Percentiles rank a stretch among this genome's conserved stretches.
Evolutionary conservation across 345 rosid genomes (phyloP).

Genomic region (Carallia pectinifolia): DNA sequence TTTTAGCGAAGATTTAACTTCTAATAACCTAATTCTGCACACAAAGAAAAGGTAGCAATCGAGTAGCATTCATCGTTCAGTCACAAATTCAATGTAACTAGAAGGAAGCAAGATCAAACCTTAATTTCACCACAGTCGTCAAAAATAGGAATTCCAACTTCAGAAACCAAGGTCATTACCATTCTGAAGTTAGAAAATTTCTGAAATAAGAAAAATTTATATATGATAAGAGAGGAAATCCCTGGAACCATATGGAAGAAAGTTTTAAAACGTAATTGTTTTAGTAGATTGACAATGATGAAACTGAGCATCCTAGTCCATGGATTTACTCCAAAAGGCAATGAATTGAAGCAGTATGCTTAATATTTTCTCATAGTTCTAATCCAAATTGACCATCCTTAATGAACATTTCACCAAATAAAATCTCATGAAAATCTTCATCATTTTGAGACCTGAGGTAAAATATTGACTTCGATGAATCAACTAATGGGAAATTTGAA

Average conservation of each 20-base stretch:
- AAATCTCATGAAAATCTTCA: too few species aligned
- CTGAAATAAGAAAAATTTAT: slow-evolving; percentile 36
- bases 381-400: too few species aligned
- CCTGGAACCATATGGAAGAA: background rate
- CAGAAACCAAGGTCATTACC: slow-evolving; percentile 55
- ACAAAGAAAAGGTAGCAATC: slow-evolving; percentile 1
- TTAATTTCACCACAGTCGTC: slow-evolving; percentile 47
- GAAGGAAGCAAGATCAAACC: slow-evolving; percentile 44
- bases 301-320: background rate
- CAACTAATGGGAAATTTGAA: too few species aligned
- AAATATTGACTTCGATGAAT: too few species aligned
- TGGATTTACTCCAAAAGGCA: too few species aligned
- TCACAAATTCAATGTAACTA: slow-evolving; percentile 3
- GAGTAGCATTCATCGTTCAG: slow-evolving; percentile 1
- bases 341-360: too few species aligned
- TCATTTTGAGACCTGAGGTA: too few species aligned
- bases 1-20: too few species aligned
- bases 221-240: slow-evolving; percentile 12
- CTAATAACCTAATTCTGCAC: background rate
- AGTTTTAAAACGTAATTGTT: background rate
- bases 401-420: too few species aligned
- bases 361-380: too few species aligned
- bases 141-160: slow-evolving; percentile 54
- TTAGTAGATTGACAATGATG: background rate
- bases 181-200: slow-evolving; percentile 57